Evolutionary conservation across 331 rosid genomes (phyloP), one percentile per base, ranked within the genome.

Genomic region (Saraca asoca): DNA sequence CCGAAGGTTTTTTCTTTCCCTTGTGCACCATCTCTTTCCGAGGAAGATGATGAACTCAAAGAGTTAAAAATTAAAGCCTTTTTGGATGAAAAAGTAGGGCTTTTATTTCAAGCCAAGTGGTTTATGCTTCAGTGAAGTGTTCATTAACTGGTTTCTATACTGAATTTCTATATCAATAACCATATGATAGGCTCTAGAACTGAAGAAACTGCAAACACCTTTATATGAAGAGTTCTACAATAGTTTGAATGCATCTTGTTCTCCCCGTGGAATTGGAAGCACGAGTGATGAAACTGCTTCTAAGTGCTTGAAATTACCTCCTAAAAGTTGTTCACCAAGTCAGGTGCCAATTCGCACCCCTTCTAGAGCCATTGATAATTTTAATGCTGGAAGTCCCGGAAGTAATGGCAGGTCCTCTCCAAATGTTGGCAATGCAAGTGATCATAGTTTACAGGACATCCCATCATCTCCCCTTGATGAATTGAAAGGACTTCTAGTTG

Each of bases 121-220:
- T 39, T 19, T 15, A 9, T 35, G 49, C 54, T 39, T 55, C 29
- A 45, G 31, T 72, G 29, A 41, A n/a, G 58, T 34, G 43, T 76
- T 64, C 66, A 12, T 69, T 24, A 17, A 29, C 69, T 35, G 29
- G 60, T 10, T 75, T 59, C 49, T 48, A 20, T 45, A 15, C 35
- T 70, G 52, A 46, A 62, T 66, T 50, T 18, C 39, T 61, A 44
- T 80, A 60, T 74, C 58, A 67, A 44, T 43, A 62, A 63, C 69
- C 49, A 64, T 59, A 72, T 52, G 31, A 42, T 81, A 95, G 99
- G 99, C 99, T 82, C 81, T 87, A 59, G 97, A 91, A 75, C 85
- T 95, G 82, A 95, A 91, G 82, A 95, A 88, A 67, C 78, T 95
- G 70, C 99, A 95, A 68, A 88, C 99, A 5, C 99, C 99, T 31